Percentiles rank a stretch among this genome's conserved stretches.
These are phyloP conservation scores for Ustilago trichophora DNA, from an alignment of 1,284 basidiomycete species.

Conservation along the genomic window DNA sequence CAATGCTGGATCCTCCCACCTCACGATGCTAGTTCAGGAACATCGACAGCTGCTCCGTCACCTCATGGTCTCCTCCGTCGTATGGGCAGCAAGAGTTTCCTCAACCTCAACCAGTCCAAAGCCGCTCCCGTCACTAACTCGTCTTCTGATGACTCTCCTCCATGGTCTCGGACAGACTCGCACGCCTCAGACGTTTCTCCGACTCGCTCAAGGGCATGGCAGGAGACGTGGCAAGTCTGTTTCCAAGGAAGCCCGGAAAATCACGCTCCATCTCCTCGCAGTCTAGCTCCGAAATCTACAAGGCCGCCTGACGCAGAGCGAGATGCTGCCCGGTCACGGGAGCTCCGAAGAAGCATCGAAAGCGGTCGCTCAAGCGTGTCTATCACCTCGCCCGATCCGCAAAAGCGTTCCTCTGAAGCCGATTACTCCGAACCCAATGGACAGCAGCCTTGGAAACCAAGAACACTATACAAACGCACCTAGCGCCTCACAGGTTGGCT, in stretches of 20 bases:
- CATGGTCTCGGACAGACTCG: slow-evolving; percentile 15
- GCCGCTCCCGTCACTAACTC: slow-evolving; percentile 3
- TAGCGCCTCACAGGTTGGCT: slow-evolving; percentile 57
- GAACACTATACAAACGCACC: slow-evolving; percentile 18
- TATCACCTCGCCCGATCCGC: slow-evolving; percentile 10
- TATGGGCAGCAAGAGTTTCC: slow-evolving; percentile 45
- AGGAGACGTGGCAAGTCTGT: slow-evolving; percentile 20
- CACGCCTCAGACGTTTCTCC: slow-evolving; percentile 32
- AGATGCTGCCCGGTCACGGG: background rate
- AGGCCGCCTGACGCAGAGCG: slow-evolving; percentile 13
- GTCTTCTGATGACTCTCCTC: slow-evolving; percentile 29
- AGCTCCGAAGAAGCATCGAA: slow-evolving; percentile 28
- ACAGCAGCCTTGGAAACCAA: slow-evolving; percentile 1
- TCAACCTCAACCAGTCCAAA: slow-evolving; percentile 30
- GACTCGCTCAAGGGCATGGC: slow-evolving; percentile 35
- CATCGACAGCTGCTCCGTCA: background rate
- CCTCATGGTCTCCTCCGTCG: slow-evolving; percentile 28
- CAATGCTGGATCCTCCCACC: background rate
- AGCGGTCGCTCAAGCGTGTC: slow-evolving; percentile 25
- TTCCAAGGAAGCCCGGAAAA: slow-evolving; percentile 14
- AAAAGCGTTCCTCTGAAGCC: slow-evolving; percentile 16
- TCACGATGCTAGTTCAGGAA: background rate
- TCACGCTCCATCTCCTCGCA: slow-evolving; percentile 19
- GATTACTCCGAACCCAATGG: background rate
- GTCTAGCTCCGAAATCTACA: slow-evolving; percentile 22